Evolutionary conservation across 129 eudicot species (phyloP), one percentile per base, ranked within the genome.

Genomic region (Saposhnikovia divaricata): DNA sequence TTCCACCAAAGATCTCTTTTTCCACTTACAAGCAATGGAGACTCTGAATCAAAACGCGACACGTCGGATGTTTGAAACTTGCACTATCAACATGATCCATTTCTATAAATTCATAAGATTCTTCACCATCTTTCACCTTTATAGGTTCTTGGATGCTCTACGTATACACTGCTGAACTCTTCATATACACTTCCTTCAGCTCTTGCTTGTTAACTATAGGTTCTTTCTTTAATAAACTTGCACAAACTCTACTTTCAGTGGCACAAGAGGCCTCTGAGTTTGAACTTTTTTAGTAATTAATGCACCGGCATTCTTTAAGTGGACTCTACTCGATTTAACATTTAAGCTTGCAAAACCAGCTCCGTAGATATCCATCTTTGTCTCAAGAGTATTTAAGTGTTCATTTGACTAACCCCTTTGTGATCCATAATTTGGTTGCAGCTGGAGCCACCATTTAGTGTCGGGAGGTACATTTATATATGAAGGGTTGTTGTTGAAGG

Each of bases 391-490:
- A 80, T 78, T 78, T 65, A 82, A 63, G 25, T 93, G 86, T 59
- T 86, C 94, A 48, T 77, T 79, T 4, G 44, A 78, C 74, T 83
- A 70, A 66, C 83, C 83, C 57, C 80, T 88, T 76, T 84, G 95
- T 82, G 77, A 79, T 23, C 90, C 87, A 82, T 88, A 80, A 50
- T 84, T 88, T 3, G 95, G 95, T 59, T 88, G 95, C 78, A 84
- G 68, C 31, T 91, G 97, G 75, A 93, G 89, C 98, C 98, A 93
- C 98, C 98, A 93, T 85, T 87, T 86, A 28, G 93, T 81, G 42
- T 85, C 93, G 0, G 90, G 87, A 12, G 97, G 87, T 76, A 93
- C 87, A 80, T 87, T 89, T 8, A 86, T 83, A 84, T 83, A 83
- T 9, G 90, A 68, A 25, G 94, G 83, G 72, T 85, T 87, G 47